phyloP scores from a whole-genome alignment of 2,329 filamentous ascomycete species.

The Metarhizium robertsii region DNA sequence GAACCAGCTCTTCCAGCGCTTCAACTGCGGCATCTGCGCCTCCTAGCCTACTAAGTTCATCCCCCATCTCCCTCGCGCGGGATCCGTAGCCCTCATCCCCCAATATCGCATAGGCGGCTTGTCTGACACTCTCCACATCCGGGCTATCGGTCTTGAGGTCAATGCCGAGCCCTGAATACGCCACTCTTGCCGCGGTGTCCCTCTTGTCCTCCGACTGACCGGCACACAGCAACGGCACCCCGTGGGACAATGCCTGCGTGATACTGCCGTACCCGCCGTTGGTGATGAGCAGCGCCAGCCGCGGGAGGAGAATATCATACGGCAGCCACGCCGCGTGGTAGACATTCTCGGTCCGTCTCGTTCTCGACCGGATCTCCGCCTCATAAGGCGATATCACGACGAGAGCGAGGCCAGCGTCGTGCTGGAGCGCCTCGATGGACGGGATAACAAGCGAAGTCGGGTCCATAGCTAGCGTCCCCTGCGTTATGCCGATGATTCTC shows the following conservation, averaged over 20 bases:
- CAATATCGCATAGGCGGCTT: conserved; percentile 17
- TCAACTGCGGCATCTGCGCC: conserved; percentile 18
- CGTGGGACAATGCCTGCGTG: conserved; percentile 25
- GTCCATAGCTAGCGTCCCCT: conserved; percentile 28
- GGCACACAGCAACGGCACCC: conserved; percentile 25
- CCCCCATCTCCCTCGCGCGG: conserved; percentile 14
- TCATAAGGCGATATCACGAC: conserved; percentile 23
- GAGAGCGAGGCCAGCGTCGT: conserved; percentile 18
- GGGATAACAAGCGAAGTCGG: conserved; percentile 28
- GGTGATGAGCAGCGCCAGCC: conserved; percentile 23
- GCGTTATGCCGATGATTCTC: conserved; percentile 26
- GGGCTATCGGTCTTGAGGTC: conserved; percentile 26
- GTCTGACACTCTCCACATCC: conserved; percentile 14
- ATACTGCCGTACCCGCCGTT: conserved; percentile 29
- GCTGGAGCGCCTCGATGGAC: conserved; percentile 21
- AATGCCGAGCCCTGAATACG: conserved; percentile 23
- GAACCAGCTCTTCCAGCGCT: conserved; percentile 17
- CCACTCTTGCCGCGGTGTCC: conserved; percentile 24
- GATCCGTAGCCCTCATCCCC: conserved; percentile 12
- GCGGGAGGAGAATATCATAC: conserved; percentile 24
- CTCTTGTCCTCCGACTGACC: conserved; percentile 28
- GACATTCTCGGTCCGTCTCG: conserved; percentile 17
- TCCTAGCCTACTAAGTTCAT: conserved; percentile 19
- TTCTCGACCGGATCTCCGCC: conserved; percentile 14
- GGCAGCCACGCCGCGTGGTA: conserved; percentile 25